Percentiles rank a stretch among this genome's conserved stretches.
phyloP scores from a whole-genome alignment of 257 asterid genomes.

The Lycium barbarum region DNA sequence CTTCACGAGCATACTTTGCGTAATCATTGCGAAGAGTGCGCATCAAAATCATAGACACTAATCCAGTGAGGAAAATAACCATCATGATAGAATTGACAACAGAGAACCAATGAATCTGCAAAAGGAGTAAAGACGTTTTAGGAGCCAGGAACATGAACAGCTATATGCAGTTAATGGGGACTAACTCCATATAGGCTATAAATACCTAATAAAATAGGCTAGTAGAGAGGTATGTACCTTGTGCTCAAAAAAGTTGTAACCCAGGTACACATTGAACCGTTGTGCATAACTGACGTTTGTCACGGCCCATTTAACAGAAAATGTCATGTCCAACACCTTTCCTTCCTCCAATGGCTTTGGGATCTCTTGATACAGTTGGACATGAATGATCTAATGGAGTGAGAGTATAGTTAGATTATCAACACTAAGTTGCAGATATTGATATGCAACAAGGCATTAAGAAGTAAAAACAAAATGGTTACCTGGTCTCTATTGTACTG shows the following conservation, averaged over 20 bases:
- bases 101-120: conserved; percentile 88
- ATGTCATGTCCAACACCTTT: conserved; percentile 64
- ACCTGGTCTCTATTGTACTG: conserved; percentile 73
- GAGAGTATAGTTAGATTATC: background rate
- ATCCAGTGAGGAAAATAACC: conserved; percentile 78
- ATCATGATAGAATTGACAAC: conserved; percentile 79
- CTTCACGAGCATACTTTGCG: conserved; percentile 76
- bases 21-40: conserved; percentile 81
- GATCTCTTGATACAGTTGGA: conserved; percentile 62
- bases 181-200: background rate
- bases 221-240: conserved; percentile 49
- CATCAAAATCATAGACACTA: conserved; percentile 82
- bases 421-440: background rate
- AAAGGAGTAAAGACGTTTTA: conserved; percentile 7
- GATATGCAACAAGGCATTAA: background rate
- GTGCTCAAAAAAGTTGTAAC: conserved; percentile 76
- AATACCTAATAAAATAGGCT: background rate
- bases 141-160: background rate
- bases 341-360: conserved; percentile 68
- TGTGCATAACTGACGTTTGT: conserved; percentile 60
- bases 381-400: conserved; percentile 54
- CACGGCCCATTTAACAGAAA: conserved; percentile 73
- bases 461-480: conserved; percentile 1
- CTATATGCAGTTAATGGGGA: background rate
- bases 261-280: conserved; percentile 75